Evolutionary conservation across 139 green algal species (phyloP), one percentile per base, ranked within the genome.

Genomic region (Chlamydomonas sp.): DNA sequence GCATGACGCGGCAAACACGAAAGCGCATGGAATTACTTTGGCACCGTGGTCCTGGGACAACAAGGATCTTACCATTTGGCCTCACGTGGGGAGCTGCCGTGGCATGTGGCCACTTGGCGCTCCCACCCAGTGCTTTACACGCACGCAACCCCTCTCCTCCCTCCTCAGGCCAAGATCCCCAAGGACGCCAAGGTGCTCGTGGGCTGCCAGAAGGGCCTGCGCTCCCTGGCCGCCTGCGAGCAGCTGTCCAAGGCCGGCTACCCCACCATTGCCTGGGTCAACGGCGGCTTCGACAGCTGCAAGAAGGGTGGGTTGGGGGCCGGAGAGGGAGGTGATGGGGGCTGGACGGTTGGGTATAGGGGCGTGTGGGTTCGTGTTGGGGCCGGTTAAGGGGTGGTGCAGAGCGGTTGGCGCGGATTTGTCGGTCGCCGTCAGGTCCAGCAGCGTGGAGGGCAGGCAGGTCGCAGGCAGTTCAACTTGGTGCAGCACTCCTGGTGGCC

Each of bases 131-230:
- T 49, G 31, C 59, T 80, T 58, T 4, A 73, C 2, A 60, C 72
- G 5, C 72, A 7, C 20, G 20, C 18, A 20, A 12, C 5, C n/a
- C 15, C 20, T n/a, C 5, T 31, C 8, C 58, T 79, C 75, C 75
- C 57, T 14, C 7, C 90, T 7, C 91, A 93, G 77, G 78, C 90
- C 31, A 80, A 90, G 71, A 63, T 94, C n/a, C 89, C 90, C 78
- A 97, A 96, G 88, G 94, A 97, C 79, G 68, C 92, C 59, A 90
- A 90, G 9, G 85, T 96, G 15, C 87, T 99, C 4, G 94, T 99
- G 12, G 93, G 90, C 58, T 99, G 97, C 92, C 96, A 99, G 89
- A 98, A 98, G 92, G 97, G 97, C 61, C 93, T 99, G 64, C 92
- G 97, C 79, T 98, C 95, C 15, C 93, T 99, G 57, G 95, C 96